Evolutionary conservation across 208 protist species (phyloP), one percentile per base, ranked within the genome.

Genomic region (Trypanosoma cruzi): DNA sequence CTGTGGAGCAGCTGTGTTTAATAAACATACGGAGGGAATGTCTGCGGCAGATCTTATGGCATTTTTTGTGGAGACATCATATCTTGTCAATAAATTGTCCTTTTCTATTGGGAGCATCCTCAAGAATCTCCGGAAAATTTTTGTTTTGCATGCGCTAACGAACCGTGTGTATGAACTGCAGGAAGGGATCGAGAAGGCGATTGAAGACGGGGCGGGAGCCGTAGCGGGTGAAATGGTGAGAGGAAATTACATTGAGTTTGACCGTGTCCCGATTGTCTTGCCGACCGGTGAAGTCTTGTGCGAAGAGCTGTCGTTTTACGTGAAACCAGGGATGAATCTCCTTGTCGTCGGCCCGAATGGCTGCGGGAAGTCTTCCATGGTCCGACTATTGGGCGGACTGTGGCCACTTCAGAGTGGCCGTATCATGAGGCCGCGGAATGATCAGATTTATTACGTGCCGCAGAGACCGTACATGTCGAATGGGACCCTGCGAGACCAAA

Each of bases 281-380:
- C 92, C 92, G 14, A 81, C 69, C 13, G 77, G 77, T 32, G 72
- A 90, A 55, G 67, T 82, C 18, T 66, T 97, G 14, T 93, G 88
- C 53, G 55, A 57, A 22, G 63, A 66, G 31, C 65, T 97, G 26
- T 88, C 82, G 18, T 96, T 97, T 67, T 75, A 81, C 64, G 87
- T 96, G 2, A 79, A 81, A 55, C 81, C 81, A 0, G 89, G 95
- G 4, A 94, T 92, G 74, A 94, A 95, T 73, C 52, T 97, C 29
- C 86, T 98, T 48, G 89, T 98, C 31, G 92, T 93, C 55, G 95
- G 95, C 6, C 92, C 88, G 13, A 98, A 96, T 69, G 95, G 95
- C 26, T 91, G 80, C 70, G 95, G 95, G 36, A 98, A 98, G 78
- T 88, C 81, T 18, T 97, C 90, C 26, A 91, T 93, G 32, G 74